phyloP scores from a whole-genome alignment of 768 basidiomycete species.

The Serendipita sp. region DNA sequence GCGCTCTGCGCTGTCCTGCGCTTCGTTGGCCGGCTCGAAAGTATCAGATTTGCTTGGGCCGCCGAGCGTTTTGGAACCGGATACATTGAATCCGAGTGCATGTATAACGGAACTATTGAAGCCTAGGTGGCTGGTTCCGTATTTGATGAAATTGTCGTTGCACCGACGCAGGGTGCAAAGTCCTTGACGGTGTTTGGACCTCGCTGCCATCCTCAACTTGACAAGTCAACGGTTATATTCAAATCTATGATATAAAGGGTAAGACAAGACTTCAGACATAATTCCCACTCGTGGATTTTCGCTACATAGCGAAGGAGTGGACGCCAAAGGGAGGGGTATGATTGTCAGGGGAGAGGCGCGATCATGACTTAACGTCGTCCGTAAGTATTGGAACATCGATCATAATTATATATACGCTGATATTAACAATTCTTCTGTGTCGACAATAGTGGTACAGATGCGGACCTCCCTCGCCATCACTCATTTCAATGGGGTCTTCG shows the following conservation, averaged over 20 bases:
- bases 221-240: not conserved
- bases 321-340: too few species aligned
- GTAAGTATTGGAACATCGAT: too few species aligned
- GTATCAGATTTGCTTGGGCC: not conserved
- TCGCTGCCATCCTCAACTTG: not conserved
- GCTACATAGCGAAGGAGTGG: too few species aligned
- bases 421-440: too few species aligned
- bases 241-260: not conserved
- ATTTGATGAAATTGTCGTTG: not conserved
- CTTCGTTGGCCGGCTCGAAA: not conserved
- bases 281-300: too few species aligned
- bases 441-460: too few species aligned
- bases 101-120: not conserved
- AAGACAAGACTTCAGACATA: not conserved
- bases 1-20: not conserved
- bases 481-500: conserved; percentile 1
- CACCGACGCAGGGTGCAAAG: not conserved
- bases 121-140: not conserved
- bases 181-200: not conserved
- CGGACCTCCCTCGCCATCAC: too few species aligned
- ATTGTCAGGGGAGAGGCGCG: too few species aligned
- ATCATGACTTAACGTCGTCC: too few species aligned
- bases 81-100: not conserved
- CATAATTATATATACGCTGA: too few species aligned
- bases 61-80: not conserved